Evolutionary conservation across 768 basidiomycete genomes (phyloP).

Genomic region (Boletus reticulatus): DNA sequence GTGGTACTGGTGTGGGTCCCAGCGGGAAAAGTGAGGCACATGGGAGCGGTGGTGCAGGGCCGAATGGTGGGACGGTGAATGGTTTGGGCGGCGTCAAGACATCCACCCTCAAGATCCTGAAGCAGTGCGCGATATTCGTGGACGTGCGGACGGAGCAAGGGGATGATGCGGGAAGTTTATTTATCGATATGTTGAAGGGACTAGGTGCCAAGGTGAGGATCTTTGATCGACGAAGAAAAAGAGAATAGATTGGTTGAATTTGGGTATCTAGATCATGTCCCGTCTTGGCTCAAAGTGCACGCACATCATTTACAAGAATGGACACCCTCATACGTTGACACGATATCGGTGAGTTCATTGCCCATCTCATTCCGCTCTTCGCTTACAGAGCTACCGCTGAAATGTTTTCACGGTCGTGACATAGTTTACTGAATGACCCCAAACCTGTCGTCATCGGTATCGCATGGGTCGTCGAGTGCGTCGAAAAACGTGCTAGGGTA

Average conservation of each 20-base stretch:
- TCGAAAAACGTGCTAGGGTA: conserved; percentile 59
- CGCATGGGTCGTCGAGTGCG: conserved; percentile 88
- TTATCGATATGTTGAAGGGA: conserved; percentile 77
- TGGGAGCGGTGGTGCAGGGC: conserved; percentile 19
- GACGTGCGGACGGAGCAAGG: conserved; percentile 75
- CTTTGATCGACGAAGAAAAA: not conserved
- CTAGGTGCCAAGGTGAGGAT: conserved; percentile 75
- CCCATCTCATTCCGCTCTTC: not conserved
- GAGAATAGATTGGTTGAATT: not conserved
- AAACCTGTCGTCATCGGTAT: conserved; percentile 79
- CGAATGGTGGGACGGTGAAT: conserved; percentile 18
- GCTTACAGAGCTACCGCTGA: not conserved
- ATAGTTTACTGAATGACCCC: conserved; percentile 60
- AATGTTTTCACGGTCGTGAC: not conserved
- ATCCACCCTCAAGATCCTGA: conserved; percentile 51
- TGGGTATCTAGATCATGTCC: conserved; percentile 48
- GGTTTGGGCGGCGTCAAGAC: conserved; percentile 27
- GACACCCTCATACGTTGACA: conserved; percentile 66
- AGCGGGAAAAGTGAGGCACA: conserved; percentile 16
- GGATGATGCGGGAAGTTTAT: conserved; percentile 77
- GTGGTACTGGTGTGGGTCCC: conserved; percentile 34
- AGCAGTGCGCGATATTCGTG: conserved; percentile 78
- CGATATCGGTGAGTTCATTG: conserved; percentile 57
- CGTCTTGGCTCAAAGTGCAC: conserved; percentile 74
- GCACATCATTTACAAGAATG: conserved; percentile 86